Evolutionary conservation across 164 flowering plant genomes (phyloP).

Genomic region (Cinnamomum chago): DNA sequence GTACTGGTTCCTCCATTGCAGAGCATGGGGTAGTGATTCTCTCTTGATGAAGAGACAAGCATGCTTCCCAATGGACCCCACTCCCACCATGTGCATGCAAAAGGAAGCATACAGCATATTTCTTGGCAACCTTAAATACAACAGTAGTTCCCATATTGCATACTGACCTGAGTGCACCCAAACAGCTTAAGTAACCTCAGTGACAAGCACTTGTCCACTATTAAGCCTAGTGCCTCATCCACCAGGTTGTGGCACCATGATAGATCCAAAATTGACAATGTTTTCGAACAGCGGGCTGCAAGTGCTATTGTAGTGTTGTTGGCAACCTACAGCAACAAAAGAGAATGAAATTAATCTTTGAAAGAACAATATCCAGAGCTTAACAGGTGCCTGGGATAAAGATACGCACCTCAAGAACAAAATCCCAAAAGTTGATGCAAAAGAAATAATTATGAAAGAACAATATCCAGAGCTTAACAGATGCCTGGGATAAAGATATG

Average conservation of each 20-base stretch:
- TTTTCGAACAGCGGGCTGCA: constrained; percentile 38
- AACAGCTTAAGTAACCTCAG: constrained; percentile 66
- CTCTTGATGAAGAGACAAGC: background rate
- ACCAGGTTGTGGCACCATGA: constrained; percentile 77
- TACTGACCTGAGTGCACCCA: constrained; percentile 88
- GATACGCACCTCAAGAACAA: too few species aligned
- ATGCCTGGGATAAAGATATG: too few species aligned
- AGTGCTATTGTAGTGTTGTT: constrained; percentile 60
- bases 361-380: too few species aligned
- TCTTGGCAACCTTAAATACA: background rate
- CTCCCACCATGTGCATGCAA: too few species aligned
- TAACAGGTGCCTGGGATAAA: too few species aligned
- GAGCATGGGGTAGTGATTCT: background rate
- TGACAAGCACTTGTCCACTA: constrained; percentile 70
- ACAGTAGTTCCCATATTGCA: background rate
- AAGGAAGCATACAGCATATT: too few species aligned
- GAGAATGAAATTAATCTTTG: too few species aligned
- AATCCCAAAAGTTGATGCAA: too few species aligned
- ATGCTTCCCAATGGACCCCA: background rate
- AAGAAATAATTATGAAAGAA: too few species aligned
- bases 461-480: too few species aligned
- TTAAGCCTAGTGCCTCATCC: constrained; percentile 67
- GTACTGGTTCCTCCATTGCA: background rate
- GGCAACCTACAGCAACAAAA: constrained; percentile 45
- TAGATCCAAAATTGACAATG: constrained; percentile 54